A percentile compares a stretch with the other conserved stretches of the same genome.
phyloP scores from a whole-genome alignment of 192 early-diverging fungal species.

The Backusella parvicylindrica region DNA sequence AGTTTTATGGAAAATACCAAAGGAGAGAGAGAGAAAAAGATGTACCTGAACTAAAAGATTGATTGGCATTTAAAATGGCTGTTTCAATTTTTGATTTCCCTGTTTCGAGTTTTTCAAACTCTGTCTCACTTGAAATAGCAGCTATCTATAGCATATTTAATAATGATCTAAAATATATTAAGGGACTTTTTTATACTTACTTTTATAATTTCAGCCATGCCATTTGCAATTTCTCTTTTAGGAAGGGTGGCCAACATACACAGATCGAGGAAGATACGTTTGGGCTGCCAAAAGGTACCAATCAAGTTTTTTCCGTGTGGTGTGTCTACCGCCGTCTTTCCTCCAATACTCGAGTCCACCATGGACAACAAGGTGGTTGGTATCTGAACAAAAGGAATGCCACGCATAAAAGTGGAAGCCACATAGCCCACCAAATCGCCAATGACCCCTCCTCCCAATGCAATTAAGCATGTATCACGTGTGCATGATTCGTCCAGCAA shows the following conservation, averaged over 20 bases:
- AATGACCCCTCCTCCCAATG: slow-evolving; percentile 93
- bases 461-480: slow-evolving; percentile 85
- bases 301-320: slow-evolving; percentile 93
- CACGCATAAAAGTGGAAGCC: slow-evolving; percentile 96
- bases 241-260: slow-evolving; percentile 82
- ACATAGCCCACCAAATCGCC: slow-evolving; percentile 93
- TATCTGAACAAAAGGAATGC: slow-evolving; percentile 87
- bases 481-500: slow-evolving; percentile 79
- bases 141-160: too few species aligned
- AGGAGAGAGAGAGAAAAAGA: neutral
- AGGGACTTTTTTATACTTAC: neutral
- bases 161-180: neutral
- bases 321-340: slow-evolving; percentile 94
- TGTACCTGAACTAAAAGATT: slow-evolving; percentile 4
- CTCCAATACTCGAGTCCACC: slow-evolving; percentile 96
- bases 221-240: slow-evolving; percentile 87
- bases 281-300: slow-evolving; percentile 96
- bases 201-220: slow-evolving; percentile 93
- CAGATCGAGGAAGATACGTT: slow-evolving; percentile 87
- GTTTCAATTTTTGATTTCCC: slow-evolving; percentile 71
- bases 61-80: slow-evolving; percentile 50
- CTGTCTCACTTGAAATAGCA: slow-evolving; percentile 80
- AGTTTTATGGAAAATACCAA: neutral
- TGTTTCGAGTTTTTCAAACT: slow-evolving; percentile 85
- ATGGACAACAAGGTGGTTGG: slow-evolving; percentile 94